phyloP scores from a whole-genome alignment of 352 stramenopile genomes.

The Globisporangium cederbergense region DNA sequence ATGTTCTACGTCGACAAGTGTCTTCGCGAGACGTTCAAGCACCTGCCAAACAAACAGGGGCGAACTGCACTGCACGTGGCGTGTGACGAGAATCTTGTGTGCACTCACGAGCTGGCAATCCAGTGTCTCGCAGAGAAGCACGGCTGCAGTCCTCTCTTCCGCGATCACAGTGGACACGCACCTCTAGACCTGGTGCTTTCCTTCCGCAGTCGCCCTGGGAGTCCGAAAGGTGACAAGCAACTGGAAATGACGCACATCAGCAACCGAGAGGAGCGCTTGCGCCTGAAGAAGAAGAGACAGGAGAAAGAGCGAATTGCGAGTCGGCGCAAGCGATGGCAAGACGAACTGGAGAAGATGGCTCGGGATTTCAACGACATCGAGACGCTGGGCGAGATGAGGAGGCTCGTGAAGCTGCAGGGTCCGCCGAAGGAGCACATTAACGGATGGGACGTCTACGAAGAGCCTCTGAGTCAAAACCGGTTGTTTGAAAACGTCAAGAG shows the following conservation, averaged over 20 bases:
- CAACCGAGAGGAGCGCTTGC: slow-evolving; percentile 29
- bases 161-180: slow-evolving; percentile 38
- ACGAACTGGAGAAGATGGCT: slow-evolving; percentile 37
- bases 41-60: slow-evolving; percentile 60
- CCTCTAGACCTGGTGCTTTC: slow-evolving; percentile 47
- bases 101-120: slow-evolving; percentile 69
- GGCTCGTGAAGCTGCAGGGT: slow-evolving; percentile 25
- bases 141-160: slow-evolving; percentile 48
- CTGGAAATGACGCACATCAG: slow-evolving; percentile 30
- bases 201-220: slow-evolving; percentile 53
- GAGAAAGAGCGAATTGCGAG: slow-evolving; percentile 33
- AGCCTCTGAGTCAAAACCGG: slow-evolving; percentile 52
- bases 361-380: slow-evolving; percentile 53
- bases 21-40: slow-evolving; percentile 60
- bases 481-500: slow-evolving; percentile 59
- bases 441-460: slow-evolving; percentile 51
- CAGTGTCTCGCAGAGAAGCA: slow-evolving; percentile 46
- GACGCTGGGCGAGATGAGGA: slow-evolving; percentile 35
- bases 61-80: slow-evolving; percentile 64
- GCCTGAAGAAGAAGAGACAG: slow-evolving; percentile 23
- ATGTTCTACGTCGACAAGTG: slow-evolving; percentile 62
- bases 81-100: slow-evolving; percentile 81
- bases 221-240: slow-evolving; percentile 36
- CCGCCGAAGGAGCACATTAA: slow-evolving; percentile 13
- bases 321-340: slow-evolving; percentile 35